Conservation (phyloP, 1,139 yeast genomes). For the Taphrina flavorubra region DNA sequence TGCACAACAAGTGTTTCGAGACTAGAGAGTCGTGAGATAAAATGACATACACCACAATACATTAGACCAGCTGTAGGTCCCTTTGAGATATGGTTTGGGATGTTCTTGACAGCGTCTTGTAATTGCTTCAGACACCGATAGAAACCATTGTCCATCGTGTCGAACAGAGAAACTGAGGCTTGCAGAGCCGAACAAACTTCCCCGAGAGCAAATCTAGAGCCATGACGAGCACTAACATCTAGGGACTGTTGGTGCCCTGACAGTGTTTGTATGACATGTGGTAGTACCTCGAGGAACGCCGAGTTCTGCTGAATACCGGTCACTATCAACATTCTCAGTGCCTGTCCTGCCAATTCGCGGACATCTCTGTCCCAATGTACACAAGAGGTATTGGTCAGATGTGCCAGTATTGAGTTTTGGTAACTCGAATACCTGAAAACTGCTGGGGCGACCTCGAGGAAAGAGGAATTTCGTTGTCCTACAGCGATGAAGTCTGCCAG, state of each 20-base stretch:
- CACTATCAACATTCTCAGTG: background rate
- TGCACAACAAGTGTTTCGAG: background rate
- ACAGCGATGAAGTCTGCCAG: conserved; percentile 59
- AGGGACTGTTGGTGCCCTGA: background rate
- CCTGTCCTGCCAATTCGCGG: conserved; percentile 53
- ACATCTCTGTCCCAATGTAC: conserved; percentile 54
- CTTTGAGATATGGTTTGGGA: conserved; percentile 2
- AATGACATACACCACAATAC: conserved; percentile 19
- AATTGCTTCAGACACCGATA: background rate
- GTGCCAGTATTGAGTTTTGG: conserved; percentile 51
- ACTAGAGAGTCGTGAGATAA: background rate
- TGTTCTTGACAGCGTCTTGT: background rate
- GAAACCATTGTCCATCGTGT: background rate
- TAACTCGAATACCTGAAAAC: conserved; percentile 44
- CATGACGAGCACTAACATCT: conserved; percentile 28
- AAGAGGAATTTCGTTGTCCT: conserved; percentile 57
- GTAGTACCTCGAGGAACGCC: background rate
- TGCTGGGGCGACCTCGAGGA: conserved; percentile 52
- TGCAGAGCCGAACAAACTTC: conserved; percentile 6
- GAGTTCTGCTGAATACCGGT: background rate
- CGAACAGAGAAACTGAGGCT: background rate
- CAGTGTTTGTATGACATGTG: background rate
- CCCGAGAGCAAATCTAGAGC: conserved; percentile 18
- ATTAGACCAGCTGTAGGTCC: conserved; percentile 21
- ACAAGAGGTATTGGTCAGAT: conserved; percentile 51